Percentiles rank a stretch among this genome's conserved stretches.
Evolutionary conservation across 2,329 filamentous ascomycete genomes (phyloP).

Genomic region (Venturia carpophila): DNA sequence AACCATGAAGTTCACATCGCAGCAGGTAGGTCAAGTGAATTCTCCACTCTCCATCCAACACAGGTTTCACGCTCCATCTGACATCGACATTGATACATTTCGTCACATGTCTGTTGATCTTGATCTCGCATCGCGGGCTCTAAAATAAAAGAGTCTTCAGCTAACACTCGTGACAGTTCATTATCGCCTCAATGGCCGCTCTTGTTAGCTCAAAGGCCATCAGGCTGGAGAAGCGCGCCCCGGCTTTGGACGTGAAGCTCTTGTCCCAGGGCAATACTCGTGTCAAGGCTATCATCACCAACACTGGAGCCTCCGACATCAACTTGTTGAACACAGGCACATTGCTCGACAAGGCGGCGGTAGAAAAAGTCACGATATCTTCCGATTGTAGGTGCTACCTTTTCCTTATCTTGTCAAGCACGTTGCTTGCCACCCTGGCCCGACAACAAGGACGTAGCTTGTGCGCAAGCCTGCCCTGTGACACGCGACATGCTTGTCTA

Average conservation of each 20-base stretch:
- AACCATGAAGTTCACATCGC: slow-evolving; percentile 6
- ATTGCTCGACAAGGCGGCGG: slow-evolving; percentile 40
- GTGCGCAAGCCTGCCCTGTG: not conserved
- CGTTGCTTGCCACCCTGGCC: not conserved
- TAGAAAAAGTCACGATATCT: slow-evolving; percentile 48
- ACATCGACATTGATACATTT: no score
- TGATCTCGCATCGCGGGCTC: no score
- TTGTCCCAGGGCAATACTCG: slow-evolving; percentile 40
- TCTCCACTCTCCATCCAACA: no score
- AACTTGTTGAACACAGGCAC: slow-evolving; percentile 49
- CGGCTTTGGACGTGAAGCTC: slow-evolving; percentile 14
- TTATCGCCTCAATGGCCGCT: not conserved
- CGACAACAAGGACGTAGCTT: not conserved
- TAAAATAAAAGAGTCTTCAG: no score
- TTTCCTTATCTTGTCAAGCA: not conserved
- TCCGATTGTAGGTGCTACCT: slow-evolving; percentile 36
- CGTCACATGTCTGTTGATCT: no score
- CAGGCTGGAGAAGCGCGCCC: not conserved
- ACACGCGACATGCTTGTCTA: not conserved
- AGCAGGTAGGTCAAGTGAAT: not conserved
- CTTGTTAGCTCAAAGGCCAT: slow-evolving; percentile 14
- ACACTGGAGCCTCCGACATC: slow-evolving; percentile 43
- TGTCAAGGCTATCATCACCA: slow-evolving; percentile 47
- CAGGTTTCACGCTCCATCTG: no score
- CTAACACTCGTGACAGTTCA: not conserved